These are phyloP conservation scores for Dioscorea zingiberensis DNA, from an alignment of 106 monocot genomes.

Conservation along the genomic window DNA sequence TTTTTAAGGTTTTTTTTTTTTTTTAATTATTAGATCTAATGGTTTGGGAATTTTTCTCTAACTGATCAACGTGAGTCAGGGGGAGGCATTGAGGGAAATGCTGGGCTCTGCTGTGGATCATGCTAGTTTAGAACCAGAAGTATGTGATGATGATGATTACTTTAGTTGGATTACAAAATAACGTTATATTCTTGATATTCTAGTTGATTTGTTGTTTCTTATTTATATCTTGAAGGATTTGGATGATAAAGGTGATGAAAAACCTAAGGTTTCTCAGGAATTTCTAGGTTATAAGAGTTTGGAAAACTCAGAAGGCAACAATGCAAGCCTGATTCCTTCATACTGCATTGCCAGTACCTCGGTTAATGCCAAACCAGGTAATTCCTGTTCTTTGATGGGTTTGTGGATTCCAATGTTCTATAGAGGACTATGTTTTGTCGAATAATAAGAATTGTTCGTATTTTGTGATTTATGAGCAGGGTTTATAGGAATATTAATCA, in stretches of 20 bases:
- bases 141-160: too few relatives aligned
- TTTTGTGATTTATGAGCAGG: too few relatives aligned
- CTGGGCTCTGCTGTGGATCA: not conserved
- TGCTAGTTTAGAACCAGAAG: too few relatives aligned
- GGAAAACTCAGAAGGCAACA: slow-evolving; percentile 30
- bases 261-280: not conserved
- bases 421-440: too few relatives aligned
- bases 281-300: slow-evolving; percentile 11
- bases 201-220: not conserved
- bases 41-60: not conserved
- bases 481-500: too few relatives aligned
- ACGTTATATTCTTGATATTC: too few relatives aligned
- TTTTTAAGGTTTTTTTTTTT: not conserved
- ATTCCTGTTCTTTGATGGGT: too few relatives aligned
- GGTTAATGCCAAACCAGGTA: slow-evolving; percentile 32
- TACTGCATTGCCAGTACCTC: not conserved
- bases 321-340: not conserved
- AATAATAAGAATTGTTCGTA: too few relatives aligned
- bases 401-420: too few relatives aligned
- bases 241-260: slow-evolving; percentile 49
- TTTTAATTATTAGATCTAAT: not conserved
- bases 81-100: slow-evolving; percentile 30
- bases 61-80: slow-evolving; percentile 10
- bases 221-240: slow-evolving; percentile 13
- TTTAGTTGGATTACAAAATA: too few relatives aligned